Conservation (phyloP, 257 asterid species). For the Nicotiana noctiflora region DNA sequence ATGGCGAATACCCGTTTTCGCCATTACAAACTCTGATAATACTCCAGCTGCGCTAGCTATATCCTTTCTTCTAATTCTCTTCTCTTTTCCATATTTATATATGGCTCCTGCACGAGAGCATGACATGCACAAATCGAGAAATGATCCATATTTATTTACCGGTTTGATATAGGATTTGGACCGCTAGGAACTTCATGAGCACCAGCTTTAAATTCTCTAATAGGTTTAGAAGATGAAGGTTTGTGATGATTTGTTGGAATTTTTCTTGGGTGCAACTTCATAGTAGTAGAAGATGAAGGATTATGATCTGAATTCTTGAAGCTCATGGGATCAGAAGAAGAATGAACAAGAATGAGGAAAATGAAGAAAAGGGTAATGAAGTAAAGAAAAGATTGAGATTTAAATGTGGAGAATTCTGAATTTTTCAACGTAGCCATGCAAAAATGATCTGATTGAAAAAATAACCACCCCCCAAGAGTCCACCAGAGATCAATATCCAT, state of each 20-base stretch:
- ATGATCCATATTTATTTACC: constrained; percentile 19
- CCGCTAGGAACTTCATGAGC: constrained; percentile 90
- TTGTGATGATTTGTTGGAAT: neutral
- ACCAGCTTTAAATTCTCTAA: constrained; percentile 40
- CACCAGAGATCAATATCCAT: constrained; percentile 60
- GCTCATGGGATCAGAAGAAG: constrained; percentile 2
- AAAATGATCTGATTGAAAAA: constrained; percentile 19
- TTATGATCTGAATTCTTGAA: neutral
- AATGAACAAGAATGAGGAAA: constrained; percentile 22
- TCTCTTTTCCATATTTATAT: neutral
- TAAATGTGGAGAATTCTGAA: constrained; percentile 16
- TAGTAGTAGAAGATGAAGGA: neutral
- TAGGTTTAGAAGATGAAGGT: constrained; percentile 4
- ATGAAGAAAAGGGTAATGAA: constrained; percentile 26
- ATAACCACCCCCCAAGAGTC: constrained; percentile 48
- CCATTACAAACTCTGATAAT: neutral
- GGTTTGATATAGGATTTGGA: constrained; percentile 76
- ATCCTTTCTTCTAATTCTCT: neutral
- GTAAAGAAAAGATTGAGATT: constrained; percentile 16
- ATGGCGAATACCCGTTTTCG: constrained; percentile 7
- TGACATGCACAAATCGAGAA: too few species aligned
- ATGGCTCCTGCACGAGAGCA: too few species aligned
- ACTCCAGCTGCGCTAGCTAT: neutral
- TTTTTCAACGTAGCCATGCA: constrained; percentile 61
- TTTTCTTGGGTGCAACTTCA: constrained; percentile 18